These are phyloP conservation scores for Tuber aestivum DNA, from an alignment of 495 filamentous ascomycete species.

Conservation along the genomic window DNA sequence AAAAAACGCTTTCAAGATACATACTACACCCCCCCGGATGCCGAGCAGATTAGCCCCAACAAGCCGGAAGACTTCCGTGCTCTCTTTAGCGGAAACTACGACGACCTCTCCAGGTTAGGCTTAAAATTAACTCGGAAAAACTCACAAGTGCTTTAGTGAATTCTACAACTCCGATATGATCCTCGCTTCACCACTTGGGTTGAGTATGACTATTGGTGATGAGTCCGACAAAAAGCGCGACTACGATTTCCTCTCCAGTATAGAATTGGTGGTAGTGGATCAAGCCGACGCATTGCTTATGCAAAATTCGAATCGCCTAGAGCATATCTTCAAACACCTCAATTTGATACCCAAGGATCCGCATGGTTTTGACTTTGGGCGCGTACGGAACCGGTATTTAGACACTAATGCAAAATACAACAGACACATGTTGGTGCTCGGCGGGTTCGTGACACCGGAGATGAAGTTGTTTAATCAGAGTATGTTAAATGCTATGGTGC, in stretches of 20 bases:
- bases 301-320: conserved; percentile 98
- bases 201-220: conserved; percentile 77
- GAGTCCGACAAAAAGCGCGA: conserved; percentile 66
- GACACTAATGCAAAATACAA: conserved; percentile 73
- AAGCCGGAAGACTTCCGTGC: conserved; percentile 85
- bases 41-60: conserved; percentile 51
- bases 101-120: conserved; percentile 90
- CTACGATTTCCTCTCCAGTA: conserved; percentile 83
- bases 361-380: conserved; percentile 89
- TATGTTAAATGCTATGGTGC: conserved; percentile 75
- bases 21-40: conserved; percentile 61
- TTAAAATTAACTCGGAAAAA: conserved; percentile 94
- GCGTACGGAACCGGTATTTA: conserved; percentile 85
- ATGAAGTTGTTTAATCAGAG: conserved; percentile 67
- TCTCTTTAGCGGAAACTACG: conserved; percentile 87
- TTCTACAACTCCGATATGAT: conserved; percentile 97
- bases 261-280: conserved; percentile 84
- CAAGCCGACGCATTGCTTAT: conserved; percentile 92
- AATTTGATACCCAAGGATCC: conserved; percentile 84
- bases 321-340: conserved; percentile 82
- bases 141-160: conserved; percentile 84
- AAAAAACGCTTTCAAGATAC: conserved; percentile 80
- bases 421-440: conserved; percentile 74
- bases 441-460: conserved; percentile 81
- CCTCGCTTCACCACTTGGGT: conserved; percentile 76